These are phyloP conservation scores for Xylaria venustula DNA, from an alignment of 495 filamentous ascomycete species.

Conservation along the genomic window DNA sequence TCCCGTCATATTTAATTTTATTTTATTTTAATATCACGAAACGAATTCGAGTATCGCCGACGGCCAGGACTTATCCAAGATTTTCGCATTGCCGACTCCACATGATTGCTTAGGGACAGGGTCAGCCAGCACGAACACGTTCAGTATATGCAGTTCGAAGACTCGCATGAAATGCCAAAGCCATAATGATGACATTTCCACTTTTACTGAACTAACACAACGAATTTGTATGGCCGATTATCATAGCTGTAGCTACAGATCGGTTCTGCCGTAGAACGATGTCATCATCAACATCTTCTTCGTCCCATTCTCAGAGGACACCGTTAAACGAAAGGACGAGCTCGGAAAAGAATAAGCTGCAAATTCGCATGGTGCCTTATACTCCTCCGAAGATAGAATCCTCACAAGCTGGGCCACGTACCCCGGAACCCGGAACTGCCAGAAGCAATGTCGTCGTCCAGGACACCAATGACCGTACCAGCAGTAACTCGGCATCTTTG, in stretches of 20 bases:
- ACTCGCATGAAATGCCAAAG: slow-evolving; percentile 21
- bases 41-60: slow-evolving; percentile 22
- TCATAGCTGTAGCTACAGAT: slow-evolving; percentile 13
- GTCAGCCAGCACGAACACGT: background rate
- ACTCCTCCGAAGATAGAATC: slow-evolving; percentile 44
- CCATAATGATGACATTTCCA: slow-evolving; percentile 16
- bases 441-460: slow-evolving; percentile 10
- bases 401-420: slow-evolving; percentile 21
- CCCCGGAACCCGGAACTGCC: slow-evolving; percentile 9
- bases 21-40: slow-evolving; percentile 24
- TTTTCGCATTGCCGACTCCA: slow-evolving; percentile 18
- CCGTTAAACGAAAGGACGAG: slow-evolving; percentile 57
- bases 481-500: slow-evolving; percentile 19
- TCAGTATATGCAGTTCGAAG: background rate
- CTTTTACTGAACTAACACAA: slow-evolving; percentile 13
- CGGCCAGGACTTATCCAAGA: slow-evolving; percentile 16
- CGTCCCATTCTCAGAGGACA: slow-evolving; percentile 21
- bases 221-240: slow-evolving; percentile 6
- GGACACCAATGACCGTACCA: slow-evolving; percentile 11
- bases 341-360: slow-evolving; percentile 52
- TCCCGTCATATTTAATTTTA: slow-evolving; percentile 13
- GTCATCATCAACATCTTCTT: slow-evolving; percentile 29
- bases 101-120: slow-evolving; percentile 7
- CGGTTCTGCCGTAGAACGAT: slow-evolving; percentile 24
- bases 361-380: slow-evolving; percentile 54